phyloP scores from a whole-genome alignment of 2,329 filamentous ascomycete genomes.

The Neocucurbitaria cava region DNA sequence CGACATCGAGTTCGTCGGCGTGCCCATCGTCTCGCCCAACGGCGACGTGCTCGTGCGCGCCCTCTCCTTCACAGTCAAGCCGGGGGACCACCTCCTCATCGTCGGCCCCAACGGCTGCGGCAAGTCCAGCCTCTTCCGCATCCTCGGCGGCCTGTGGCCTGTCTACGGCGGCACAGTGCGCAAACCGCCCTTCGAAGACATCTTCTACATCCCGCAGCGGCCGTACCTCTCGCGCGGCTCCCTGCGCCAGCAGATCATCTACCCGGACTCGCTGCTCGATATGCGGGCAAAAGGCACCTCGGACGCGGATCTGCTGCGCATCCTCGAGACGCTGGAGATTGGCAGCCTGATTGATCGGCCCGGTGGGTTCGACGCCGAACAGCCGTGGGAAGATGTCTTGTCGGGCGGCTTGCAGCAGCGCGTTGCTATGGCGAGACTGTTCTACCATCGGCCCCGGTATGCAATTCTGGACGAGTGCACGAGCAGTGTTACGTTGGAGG shows the following conservation, averaged over 20 bases:
- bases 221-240: slow-evolving; percentile 92
- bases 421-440: slow-evolving; percentile 93
- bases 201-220: slow-evolving; percentile 97
- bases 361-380: slow-evolving; percentile 88
- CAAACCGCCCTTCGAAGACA: slow-evolving; percentile 89
- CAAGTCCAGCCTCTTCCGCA: slow-evolving; percentile 94
- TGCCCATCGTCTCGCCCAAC: slow-evolving; percentile 96
- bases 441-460: slow-evolving; percentile 91
- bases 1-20: slow-evolving; percentile 83
- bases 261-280: slow-evolving; percentile 85
- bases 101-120: slow-evolving; percentile 97
- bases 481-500: slow-evolving; percentile 90
- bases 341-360: slow-evolving; percentile 81
- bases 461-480: slow-evolving; percentile 98
- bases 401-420: slow-evolving; percentile 93
- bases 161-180: slow-evolving; percentile 94
- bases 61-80: slow-evolving; percentile 84
- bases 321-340: slow-evolving; percentile 81
- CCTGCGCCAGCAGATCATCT: slow-evolving; percentile 95
- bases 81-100: slow-evolving; percentile 90
- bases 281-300: slow-evolving; percentile 86
- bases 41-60: slow-evolving; percentile 88
- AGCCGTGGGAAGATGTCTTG: slow-evolving; percentile 94
- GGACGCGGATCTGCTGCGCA: slow-evolving; percentile 78
- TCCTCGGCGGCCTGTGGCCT: slow-evolving; percentile 94